Evolutionary conservation across 441 rosid genomes (phyloP).

Genomic region (Adansonia grandidieri): DNA sequence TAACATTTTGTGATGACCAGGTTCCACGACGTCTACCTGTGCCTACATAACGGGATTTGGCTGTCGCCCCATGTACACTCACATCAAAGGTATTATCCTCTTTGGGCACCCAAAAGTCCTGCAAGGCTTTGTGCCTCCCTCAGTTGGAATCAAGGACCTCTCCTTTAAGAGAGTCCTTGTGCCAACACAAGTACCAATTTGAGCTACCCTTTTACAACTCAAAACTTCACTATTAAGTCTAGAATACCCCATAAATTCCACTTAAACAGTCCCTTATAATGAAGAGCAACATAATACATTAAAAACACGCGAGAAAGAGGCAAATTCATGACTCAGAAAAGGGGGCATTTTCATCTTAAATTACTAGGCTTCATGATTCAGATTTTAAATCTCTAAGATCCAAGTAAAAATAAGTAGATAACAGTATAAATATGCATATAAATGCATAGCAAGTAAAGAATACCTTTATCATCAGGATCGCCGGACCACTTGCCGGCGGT

Average conservation of each 20-base stretch:
- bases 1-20: too few species aligned
- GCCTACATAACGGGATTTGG: too few species aligned
- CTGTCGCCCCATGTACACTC: too few species aligned
- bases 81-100: too few species aligned
- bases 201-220: neutral
- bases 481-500: constrained; percentile 92
- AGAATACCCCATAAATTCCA: neutral
- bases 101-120: too few species aligned
- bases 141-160: too few species aligned
- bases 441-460: neutral
- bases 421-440: neutral
- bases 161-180: too few species aligned
- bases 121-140: too few species aligned
- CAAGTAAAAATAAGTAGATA: neutral
- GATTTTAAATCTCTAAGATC: neutral
- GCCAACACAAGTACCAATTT: too few species aligned
- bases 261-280: neutral
- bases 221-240: neutral
- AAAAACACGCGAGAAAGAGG: neutral
- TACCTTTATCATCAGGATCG: constrained; percentile 91
- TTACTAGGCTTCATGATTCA: neutral
- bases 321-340: neutral
- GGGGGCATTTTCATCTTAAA: neutral
- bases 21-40: too few species aligned
- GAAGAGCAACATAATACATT: neutral